A percentile compares a stretch with the other conserved stretches of the same genome.
Evolutionary conservation across 768 basidiomycete species (phyloP).

Genomic region (Russula dissimulans): DNA sequence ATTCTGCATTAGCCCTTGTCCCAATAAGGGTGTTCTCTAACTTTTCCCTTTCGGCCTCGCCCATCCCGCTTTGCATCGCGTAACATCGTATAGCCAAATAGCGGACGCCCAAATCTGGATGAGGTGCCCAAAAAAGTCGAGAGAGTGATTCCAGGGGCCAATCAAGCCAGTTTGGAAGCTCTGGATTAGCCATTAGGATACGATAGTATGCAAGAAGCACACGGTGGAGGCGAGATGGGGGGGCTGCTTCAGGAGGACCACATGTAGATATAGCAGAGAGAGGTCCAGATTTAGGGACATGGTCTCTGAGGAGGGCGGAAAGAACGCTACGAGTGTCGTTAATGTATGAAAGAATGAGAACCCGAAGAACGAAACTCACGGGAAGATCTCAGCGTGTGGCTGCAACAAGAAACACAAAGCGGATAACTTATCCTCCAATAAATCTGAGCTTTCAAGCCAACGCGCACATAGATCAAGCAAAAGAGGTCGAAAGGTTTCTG

Average conservation of each 20-base stretch:
- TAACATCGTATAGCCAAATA: slow-evolving; percentile 73
- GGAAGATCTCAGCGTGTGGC: slow-evolving; percentile 61
- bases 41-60: slow-evolving; percentile 61
- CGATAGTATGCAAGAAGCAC: slow-evolving; percentile 76
- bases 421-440: slow-evolving; percentile 42
- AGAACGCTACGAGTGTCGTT: slow-evolving; percentile 39
- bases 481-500: slow-evolving; percentile 64
- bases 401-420: slow-evolving; percentile 59
- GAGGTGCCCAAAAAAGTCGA: slow-evolving; percentile 36
- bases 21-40: slow-evolving; percentile 58
- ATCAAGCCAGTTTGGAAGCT: slow-evolving; percentile 47
- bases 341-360: slow-evolving; percentile 9
- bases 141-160: slow-evolving; percentile 49
- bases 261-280: slow-evolving; percentile 34
- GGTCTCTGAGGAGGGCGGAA: slow-evolving; percentile 38
- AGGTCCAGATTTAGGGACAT: slow-evolving; percentile 42
- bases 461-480: slow-evolving; percentile 70
- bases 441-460: slow-evolving; percentile 56
- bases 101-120: slow-evolving; percentile 55
- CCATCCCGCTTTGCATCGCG: slow-evolving; percentile 66
- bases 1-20: slow-evolving; percentile 49
- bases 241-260: slow-evolving; percentile 26
- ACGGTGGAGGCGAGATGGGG: slow-evolving; percentile 47
- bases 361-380: slow-evolving; percentile 37
- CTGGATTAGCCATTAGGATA: slow-evolving; percentile 62